Evolutionary conservation across 23 red algal species (phyloP).

Genomic region (Pyropia yezoensis): DNA sequence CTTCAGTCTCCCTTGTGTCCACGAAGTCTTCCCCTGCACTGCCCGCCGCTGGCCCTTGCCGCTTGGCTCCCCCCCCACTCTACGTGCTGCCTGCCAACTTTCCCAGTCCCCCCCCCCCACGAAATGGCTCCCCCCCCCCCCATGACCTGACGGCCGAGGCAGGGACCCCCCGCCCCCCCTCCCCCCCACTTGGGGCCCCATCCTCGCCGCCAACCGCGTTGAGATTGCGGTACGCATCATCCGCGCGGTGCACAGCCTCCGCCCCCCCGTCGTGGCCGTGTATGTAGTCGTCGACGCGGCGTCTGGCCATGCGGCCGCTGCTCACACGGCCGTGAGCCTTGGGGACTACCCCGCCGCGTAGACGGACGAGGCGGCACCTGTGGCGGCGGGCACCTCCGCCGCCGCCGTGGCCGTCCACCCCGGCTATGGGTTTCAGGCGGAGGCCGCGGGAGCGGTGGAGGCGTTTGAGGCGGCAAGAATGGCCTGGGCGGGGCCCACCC

Average conservation of each 20-base stretch:
- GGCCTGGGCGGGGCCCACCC: conserved; percentile 42
- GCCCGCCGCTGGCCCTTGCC: no score
- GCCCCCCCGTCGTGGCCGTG: conserved; percentile 33
- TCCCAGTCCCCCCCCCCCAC: no score
- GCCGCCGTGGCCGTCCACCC: conserved; percentile 63
- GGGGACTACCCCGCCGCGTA: conserved; percentile 19
- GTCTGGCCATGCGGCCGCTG: conserved; percentile 32
- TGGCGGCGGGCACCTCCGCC: conserved; percentile 33
- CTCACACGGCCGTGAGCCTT: conserved; percentile 11
- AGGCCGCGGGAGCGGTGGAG: conserved; percentile 29
- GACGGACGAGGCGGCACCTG: conserved; percentile 25
- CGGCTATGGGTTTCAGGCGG: conserved; percentile 81
- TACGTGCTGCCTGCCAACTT: no score
- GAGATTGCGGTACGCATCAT: conserved; percentile 76
- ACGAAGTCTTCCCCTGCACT: no score
- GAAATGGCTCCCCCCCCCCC: no score
- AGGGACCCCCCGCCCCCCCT: no score
- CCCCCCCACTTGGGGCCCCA: conserved; percentile 5
- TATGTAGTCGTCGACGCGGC: conserved; percentile 40
- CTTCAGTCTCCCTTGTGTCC: no score
- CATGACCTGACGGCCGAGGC: no score
- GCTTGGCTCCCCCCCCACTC: no score
- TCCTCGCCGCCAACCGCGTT: conserved; percentile 81
- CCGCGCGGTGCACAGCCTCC: conserved; percentile 18
- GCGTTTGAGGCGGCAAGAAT: conserved; percentile 48